Percentiles rank a stretch among this genome's conserved stretches.
phyloP scores from a whole-genome alignment of 805 yeast genomes.

The Suhomyces kilbournensis region DNA sequence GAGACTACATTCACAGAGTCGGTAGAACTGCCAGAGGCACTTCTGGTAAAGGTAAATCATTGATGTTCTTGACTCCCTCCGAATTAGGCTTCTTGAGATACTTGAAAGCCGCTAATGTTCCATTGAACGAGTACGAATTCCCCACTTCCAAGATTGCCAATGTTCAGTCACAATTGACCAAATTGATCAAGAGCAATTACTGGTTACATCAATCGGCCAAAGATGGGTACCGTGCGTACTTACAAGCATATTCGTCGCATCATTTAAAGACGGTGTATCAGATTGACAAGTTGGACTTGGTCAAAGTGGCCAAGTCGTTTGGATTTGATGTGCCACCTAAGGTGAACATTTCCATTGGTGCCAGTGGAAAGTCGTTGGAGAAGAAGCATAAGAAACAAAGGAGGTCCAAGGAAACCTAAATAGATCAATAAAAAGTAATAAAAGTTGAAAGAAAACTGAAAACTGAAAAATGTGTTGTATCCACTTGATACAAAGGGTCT shows the following conservation, averaged over 20 bases:
- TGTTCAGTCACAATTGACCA: constrained; percentile 90
- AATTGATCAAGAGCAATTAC: constrained; percentile 85
- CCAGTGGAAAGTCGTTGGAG: constrained; percentile 69
- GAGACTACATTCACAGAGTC: constrained; percentile 97
- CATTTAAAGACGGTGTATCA: constrained; percentile 95
- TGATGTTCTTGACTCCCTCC: constrained; percentile 91
- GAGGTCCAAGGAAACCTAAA: constrained; percentile 18
- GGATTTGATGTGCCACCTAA: constrained; percentile 96
- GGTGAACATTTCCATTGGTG: constrained; percentile 93
- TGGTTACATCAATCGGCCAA: constrained; percentile 94
- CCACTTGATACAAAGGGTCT: too few relatives aligned
- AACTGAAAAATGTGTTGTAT: too few relatives aligned
- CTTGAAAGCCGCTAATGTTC: constrained; percentile 94
- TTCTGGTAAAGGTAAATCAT: constrained; percentile 83
- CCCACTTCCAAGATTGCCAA: constrained; percentile 93
- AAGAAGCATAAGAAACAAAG: constrained; percentile 47
- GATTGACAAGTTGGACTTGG: constrained; percentile 90
- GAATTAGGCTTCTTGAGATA: constrained; percentile 94
- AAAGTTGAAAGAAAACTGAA: too few relatives aligned
- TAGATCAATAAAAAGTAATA: neutral
- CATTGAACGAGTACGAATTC: constrained; percentile 95
- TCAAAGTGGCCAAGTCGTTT: constrained; percentile 91
- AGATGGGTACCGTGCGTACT: constrained; percentile 94
- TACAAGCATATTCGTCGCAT: constrained; percentile 97
- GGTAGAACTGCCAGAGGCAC: constrained; percentile 98